phyloP scores from a whole-genome alignment of 2,329 filamentous ascomycete species.

The Botrytis medusae region DNA sequence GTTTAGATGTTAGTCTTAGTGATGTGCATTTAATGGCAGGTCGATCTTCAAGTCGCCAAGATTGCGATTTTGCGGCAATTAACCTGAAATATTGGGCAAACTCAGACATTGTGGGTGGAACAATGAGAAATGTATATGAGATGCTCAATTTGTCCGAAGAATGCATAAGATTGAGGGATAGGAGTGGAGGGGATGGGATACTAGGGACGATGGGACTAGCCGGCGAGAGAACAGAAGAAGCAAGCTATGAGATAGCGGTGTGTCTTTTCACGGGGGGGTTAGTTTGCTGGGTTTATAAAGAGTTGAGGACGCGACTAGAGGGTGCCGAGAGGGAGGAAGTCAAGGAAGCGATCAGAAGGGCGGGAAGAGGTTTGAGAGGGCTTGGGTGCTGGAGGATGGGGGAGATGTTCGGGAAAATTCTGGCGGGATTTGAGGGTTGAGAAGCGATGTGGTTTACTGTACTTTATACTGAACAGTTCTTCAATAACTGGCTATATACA shows the following conservation, averaged over 20 bases:
- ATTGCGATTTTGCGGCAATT: constrained; percentile 35
- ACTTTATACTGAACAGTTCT: not conserved
- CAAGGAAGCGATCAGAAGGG: constrained; percentile 30
- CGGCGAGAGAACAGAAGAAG: constrained; percentile 7
- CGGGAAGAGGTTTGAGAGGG: constrained; percentile 30
- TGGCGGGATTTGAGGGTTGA: constrained; percentile 30
- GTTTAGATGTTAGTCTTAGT: constrained; percentile 33
- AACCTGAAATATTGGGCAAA: constrained; percentile 38
- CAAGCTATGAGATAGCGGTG: constrained; percentile 32
- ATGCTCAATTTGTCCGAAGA: constrained; percentile 13
- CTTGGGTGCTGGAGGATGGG: constrained; percentile 38
- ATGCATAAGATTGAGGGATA: not conserved
- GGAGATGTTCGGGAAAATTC: constrained; percentile 35
- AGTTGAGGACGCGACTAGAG: constrained; percentile 26
- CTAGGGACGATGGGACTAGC: constrained; percentile 2
- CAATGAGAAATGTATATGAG: constrained; percentile 34
- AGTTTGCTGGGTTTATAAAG: constrained; percentile 37
- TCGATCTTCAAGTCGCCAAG: constrained; percentile 31
- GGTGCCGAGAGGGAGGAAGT: constrained; percentile 23
- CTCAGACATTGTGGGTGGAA: constrained; percentile 29
- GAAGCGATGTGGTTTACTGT: not conserved
- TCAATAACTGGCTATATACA: not conserved
- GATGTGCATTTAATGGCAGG: constrained; percentile 38
- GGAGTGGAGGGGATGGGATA: not conserved
- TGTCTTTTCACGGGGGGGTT: constrained; percentile 36